Evolutionary conservation across 352 stramenopile genomes (phyloP).

Genomic region (Globisporangium spiculum): DNA sequence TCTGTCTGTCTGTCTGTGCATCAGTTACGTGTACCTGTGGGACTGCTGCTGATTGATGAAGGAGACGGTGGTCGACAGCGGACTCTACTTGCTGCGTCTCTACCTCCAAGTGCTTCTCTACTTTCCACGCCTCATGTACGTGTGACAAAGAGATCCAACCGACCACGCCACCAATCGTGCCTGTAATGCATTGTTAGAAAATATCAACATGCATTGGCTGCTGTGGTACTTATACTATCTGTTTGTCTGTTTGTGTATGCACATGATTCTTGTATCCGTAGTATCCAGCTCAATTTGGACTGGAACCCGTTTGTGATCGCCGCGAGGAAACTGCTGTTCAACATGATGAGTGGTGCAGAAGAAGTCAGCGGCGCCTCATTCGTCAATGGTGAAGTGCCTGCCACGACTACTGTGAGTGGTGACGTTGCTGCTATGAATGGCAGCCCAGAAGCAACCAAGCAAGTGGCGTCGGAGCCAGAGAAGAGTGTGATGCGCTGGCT

Average conservation of each 20-base stretch:
- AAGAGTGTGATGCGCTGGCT: constrained; percentile 59
- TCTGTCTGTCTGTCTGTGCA: background rate
- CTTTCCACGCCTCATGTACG: constrained; percentile 65
- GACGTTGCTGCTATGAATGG: background rate
- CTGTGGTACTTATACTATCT: background rate
- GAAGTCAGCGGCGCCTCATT: background rate
- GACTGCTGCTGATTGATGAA: constrained; percentile 14
- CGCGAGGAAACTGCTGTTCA: constrained; percentile 32
- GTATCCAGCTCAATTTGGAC: constrained; percentile 56
- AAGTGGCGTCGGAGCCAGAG: background rate
- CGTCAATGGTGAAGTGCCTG: background rate
- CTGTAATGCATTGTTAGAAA: background rate
- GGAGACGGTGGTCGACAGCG: constrained; percentile 26
- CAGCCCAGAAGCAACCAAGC: background rate
- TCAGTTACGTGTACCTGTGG: background rate
- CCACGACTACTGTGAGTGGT: constrained; percentile 4
- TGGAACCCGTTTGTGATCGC: constrained; percentile 72
- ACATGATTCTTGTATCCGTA: background rate
- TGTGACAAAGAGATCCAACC: constrained; percentile 7
- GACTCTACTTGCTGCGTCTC: constrained; percentile 50
- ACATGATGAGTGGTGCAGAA: constrained; percentile 19
- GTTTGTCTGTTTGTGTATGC: background rate
- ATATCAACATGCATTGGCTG: background rate
- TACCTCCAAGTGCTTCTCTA: constrained; percentile 67
- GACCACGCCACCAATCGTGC: background rate